Evolutionary conservation across 129 eudicot species (phyloP).

Genomic region (Erigeron canadensis): DNA sequence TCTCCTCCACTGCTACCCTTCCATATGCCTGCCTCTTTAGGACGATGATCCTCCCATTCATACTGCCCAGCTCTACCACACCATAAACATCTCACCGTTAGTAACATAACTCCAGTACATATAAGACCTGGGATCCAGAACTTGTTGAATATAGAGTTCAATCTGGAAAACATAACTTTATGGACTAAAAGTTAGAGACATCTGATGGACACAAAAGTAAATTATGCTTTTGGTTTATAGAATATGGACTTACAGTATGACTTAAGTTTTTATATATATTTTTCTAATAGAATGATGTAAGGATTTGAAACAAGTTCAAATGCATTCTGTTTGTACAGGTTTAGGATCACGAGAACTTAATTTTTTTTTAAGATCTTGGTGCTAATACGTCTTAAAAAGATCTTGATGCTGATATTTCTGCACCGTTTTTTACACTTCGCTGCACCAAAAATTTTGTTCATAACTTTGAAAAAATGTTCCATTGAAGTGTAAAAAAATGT

Average conservation of each 20-base stretch:
- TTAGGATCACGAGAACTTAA: no score
- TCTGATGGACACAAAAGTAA: not conserved
- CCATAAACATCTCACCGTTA: not conserved
- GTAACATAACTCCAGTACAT: not conserved
- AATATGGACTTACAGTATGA: not conserved
- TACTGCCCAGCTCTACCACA: constrained; percentile 61
- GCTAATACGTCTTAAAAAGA: no score
- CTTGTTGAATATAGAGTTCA: not conserved
- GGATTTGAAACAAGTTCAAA: not conserved
- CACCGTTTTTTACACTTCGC: no score
- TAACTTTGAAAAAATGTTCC: no score
- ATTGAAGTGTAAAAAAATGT: no score
- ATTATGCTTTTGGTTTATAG: not conserved
- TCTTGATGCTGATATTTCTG: no score
- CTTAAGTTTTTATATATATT: not conserved
- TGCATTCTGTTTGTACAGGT: no score
- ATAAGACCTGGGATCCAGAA: not conserved
- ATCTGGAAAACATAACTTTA: not conserved
- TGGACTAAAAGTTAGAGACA: not conserved
- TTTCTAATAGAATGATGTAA: not conserved
- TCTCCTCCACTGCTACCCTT: constrained; percentile 93
- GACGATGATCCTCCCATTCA: constrained; percentile 98
- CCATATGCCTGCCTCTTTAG: constrained; percentile 72
- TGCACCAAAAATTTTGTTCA: no score
- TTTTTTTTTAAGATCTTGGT: no score